phyloP scores from a whole-genome alignment of 768 basidiomycete species.

The Amanita phalloides region DNA sequence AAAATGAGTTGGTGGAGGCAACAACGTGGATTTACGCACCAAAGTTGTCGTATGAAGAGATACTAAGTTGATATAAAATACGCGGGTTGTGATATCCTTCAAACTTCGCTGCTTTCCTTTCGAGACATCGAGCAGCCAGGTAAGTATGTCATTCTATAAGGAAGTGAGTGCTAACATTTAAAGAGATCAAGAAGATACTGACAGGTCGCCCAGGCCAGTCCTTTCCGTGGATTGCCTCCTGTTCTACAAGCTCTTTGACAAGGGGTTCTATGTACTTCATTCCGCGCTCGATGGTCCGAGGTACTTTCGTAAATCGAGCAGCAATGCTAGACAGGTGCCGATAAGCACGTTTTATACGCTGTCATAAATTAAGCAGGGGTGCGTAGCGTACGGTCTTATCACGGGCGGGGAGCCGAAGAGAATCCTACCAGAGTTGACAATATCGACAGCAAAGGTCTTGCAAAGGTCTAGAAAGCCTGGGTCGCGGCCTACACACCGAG shows the following conservation, averaged over 20 bases:
- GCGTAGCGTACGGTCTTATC: slow-evolving; percentile 14
- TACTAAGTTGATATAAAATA: slow-evolving; percentile 30
- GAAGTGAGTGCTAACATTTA: background rate
- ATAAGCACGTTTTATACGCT: background rate
- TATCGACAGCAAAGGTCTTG: slow-evolving; percentile 9
- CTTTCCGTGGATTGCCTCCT: slow-evolving; percentile 13
- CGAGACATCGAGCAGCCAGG: slow-evolving; percentile 33
- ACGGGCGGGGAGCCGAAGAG: slow-evolving; percentile 15
- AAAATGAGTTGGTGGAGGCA: too few relatives aligned
- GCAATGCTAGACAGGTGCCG: slow-evolving; percentile 9
- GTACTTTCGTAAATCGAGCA: slow-evolving; percentile 9
- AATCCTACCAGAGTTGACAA: slow-evolving; percentile 10
- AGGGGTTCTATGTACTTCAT: slow-evolving; percentile 15
- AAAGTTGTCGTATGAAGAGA: slow-evolving; percentile 31
- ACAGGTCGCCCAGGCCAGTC: slow-evolving; percentile 22
- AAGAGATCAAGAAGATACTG: background rate
- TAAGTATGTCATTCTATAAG: slow-evolving; percentile 31
- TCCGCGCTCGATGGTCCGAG: slow-evolving; percentile 13
- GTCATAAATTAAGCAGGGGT: background rate
- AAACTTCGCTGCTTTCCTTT: slow-evolving; percentile 13
- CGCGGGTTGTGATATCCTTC: slow-evolving; percentile 18
- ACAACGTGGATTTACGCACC: slow-evolving; percentile 13
- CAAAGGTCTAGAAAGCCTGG: slow-evolving; percentile 10
- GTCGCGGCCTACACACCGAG: slow-evolving; percentile 12
- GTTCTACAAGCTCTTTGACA: slow-evolving; percentile 15